phyloP scores from a whole-genome alignment of 2,329 filamentous ascomycete genomes.

The Alternaria hordeiaustralica region DNA sequence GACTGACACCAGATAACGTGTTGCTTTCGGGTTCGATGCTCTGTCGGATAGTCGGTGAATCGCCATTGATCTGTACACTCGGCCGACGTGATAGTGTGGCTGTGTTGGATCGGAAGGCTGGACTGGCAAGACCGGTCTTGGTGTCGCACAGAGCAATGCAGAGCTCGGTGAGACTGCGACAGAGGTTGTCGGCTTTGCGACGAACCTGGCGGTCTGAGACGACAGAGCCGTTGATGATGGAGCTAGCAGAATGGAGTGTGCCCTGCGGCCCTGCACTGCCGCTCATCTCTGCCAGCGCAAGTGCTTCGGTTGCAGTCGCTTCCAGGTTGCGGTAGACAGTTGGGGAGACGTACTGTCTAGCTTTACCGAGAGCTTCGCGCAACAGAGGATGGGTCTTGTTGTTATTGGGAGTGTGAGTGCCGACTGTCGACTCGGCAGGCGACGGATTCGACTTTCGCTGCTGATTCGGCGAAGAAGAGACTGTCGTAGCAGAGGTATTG shows the following conservation, averaged over 20 bases:
- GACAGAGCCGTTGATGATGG: conserved; percentile 65
- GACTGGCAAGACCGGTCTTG: conserved; percentile 38
- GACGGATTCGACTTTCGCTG: conserved; percentile 60
- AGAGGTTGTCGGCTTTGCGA: conserved; percentile 90
- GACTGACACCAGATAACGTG: conserved; percentile 35
- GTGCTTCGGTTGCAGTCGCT: conserved; percentile 78
- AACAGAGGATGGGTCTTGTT: conserved; percentile 77
- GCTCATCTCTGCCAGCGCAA: conserved; percentile 79
- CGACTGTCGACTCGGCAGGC: conserved; percentile 51
- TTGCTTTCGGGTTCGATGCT: conserved; percentile 48
- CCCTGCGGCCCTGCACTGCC: conserved; percentile 71
- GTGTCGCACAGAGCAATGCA: conserved; percentile 74
- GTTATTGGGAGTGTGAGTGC: conserved; percentile 56
- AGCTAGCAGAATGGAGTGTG: conserved; percentile 67
- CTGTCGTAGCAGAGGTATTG: conserved; percentile 86
- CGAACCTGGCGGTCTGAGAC: conserved; percentile 82
- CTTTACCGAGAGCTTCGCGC: conserved; percentile 79
- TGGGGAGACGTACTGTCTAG: conserved; percentile 70
- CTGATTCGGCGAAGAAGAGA: conserved; percentile 87
- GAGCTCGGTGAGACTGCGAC: conserved; percentile 88
- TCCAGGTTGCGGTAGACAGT: conserved; percentile 83
- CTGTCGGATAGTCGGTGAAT: conserved; percentile 39
- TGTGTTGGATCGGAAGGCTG: conserved; percentile 36
- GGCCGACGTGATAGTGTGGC: conserved; percentile 38
- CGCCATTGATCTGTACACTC: conserved; percentile 46